Base-by-base conservation (phyloP, 2,329 filamentous ascomycete genomes). In the Colletotrichum sp. region DNA sequence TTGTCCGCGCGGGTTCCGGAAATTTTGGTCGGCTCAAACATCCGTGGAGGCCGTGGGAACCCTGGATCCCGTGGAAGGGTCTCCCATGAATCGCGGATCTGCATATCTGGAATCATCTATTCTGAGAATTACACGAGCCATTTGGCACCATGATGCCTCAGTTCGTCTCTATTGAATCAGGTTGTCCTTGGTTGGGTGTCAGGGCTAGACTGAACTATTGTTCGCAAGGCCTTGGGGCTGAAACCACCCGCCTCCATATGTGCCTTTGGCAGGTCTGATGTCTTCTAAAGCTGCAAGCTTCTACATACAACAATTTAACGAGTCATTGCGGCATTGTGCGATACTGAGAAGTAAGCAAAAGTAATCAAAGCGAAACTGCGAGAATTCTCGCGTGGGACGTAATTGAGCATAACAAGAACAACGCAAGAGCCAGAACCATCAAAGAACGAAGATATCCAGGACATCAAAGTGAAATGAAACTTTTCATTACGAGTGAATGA, bases 301-400 rank as follows among this genome's bases (percentile, higher is more conserved):
- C 18, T n/a, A n/a, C 43, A 3, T 0, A 2, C 5, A 48, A 2
- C 18, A n/a, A 1, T 4, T 7, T 12, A 1, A 18, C 5, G 10
- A 48, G 43, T 48, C 43, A 48, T 48, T n/a, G 3, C 1, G 18
- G 18, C 18, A 4, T 7, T 21, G 10, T 48, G 43, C 3, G 18
- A 21, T 13, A 21, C 9, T 21, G 18, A 12, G 18, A 13, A 48
- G 43, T 48, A 48, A 12, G 43, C 9, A n/a, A 48, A 48, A 12
- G 2, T 3, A 12, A 21, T 48, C 0, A 1, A 7, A 48, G 43
- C 5, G 5, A 48, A 2, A 13, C 43, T 18, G 43, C 18, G 43
- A 48, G 9, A 48, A 48, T 48, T 21, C 4, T 2, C 3, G 38
- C 18, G 1, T 13, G 1, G 10, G 43, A 18, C 43, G 5, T 2